Evolutionary conservation across 345 rosid genomes (phyloP), one percentile per base, ranked within the genome.

Genomic region (Eucalyptus shirleyi): DNA sequence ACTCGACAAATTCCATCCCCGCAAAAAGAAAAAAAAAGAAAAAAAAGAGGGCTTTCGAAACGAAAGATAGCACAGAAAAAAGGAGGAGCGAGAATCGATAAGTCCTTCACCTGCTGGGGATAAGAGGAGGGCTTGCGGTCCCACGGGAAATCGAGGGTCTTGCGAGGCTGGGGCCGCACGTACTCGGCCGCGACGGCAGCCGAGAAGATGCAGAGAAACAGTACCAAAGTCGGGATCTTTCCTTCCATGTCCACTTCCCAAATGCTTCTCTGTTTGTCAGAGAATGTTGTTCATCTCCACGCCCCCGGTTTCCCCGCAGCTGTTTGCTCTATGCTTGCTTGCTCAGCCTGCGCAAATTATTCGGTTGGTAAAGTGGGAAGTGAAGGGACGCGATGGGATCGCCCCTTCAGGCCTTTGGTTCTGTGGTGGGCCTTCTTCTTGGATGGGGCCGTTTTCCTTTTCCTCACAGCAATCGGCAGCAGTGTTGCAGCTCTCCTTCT

Each of bases 81-180:
- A 19, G 45, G 7, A 37, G 82, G 82, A 3, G 45, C 45, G 7
- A 72, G 45, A 28, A 24, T 53, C 62, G 88, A 40, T 8, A 30
- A 80, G 80, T 67, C 23, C 82, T 72, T 72, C 82, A 97, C 99
- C 99, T 97, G 99, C 86, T 94, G 96, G 67, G 99, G 98, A 90
- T 86, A 89, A 81, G 96, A 93, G 82, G 96, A 87, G 53, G 92
- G 89, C 88, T 88, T 94, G 80, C 91, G 89, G 47, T 89, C 88
- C 99, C 95, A 94, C 89, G 97, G 94, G 37, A 96, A 95, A 50
- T 96, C 93, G 86, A 98, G 93, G 65, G 94, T 93, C 89, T 95
- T 89, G 37, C 99, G 98, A 91, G 98, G 98, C 50, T 89, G 94
- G 9, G 99, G 98, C 88, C 99, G 91, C 87, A 94, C 81, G 87